A percentile compares a stretch with the other conserved stretches of the same genome.
These are phyloP conservation scores for Xylaria sp. DNA, from an alignment of 2,329 filamentous ascomycete genomes.

Conservation along the genomic window DNA sequence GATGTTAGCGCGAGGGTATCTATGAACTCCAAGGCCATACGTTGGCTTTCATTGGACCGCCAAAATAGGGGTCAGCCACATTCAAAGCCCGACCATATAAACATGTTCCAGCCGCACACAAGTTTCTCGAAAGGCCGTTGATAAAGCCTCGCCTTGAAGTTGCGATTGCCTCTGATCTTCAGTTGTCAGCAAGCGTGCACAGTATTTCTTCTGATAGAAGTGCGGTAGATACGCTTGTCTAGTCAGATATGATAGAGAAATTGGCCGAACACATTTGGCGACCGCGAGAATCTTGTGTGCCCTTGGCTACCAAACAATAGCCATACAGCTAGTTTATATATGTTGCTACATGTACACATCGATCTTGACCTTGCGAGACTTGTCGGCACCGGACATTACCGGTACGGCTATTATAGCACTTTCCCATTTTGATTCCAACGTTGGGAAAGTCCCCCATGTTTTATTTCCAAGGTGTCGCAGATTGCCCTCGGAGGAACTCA, in stretches of 20 bases:
- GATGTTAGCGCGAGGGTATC: too few relatives aligned
- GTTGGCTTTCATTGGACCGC: too few relatives aligned
- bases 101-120: too few relatives aligned
- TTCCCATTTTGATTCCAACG: not conserved
- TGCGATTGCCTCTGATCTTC: too few relatives aligned
- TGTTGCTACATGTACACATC: slow-evolving; percentile 7
- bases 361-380: not conserved
- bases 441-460: not conserved
- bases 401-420: not conserved
- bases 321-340: slow-evolving; percentile 1
- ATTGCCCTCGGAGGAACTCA: not conserved
- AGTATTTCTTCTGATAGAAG: too few relatives aligned
- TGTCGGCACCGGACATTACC: not conserved
- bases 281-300: not conserved
- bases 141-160: too few relatives aligned
- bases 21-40: too few relatives aligned
- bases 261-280: not conserved
- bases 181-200: too few relatives aligned
- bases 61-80: too few relatives aligned
- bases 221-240: not conserved
- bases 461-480: not conserved
- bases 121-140: too few relatives aligned
- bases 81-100: too few relatives aligned
- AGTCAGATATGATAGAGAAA: not conserved
- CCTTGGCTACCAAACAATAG: not conserved